phyloP scores from a whole-genome alignment of 2,329 filamentous ascomycete species.

The Nemania sp. region DNA sequence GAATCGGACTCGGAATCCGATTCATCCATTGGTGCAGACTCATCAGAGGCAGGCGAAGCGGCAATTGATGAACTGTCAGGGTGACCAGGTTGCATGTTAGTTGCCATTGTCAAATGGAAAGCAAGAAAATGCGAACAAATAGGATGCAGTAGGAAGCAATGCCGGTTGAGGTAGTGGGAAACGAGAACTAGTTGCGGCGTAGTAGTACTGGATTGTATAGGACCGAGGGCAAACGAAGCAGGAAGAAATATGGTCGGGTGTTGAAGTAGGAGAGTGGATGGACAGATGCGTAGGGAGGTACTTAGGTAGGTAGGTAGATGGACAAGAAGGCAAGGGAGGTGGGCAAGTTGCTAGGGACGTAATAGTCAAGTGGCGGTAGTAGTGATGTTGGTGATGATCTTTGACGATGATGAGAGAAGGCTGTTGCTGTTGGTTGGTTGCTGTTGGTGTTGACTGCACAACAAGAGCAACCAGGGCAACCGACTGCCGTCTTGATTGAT shows the following conservation, averaged over 20 bases:
- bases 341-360: background rate
- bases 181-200: background rate
- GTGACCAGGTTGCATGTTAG: slow-evolving; percentile 19
- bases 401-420: background rate
- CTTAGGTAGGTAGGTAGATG: background rate
- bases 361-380: background rate
- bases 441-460: too few species aligned
- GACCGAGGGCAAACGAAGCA: slow-evolving; percentile 7
- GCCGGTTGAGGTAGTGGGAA: background rate
- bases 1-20: slow-evolving; percentile 82
- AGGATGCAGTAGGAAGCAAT: background rate
- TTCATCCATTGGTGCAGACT: slow-evolving; percentile 90
- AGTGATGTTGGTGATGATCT: background rate
- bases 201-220: background rate
- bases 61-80: slow-evolving; percentile 73
- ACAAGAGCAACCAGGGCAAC: too few species aligned
- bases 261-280: background rate
- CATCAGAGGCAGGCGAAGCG: slow-evolving; percentile 78
- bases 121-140: background rate
- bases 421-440: background rate
- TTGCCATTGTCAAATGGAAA: background rate
- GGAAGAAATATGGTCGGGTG: background rate
- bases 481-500: background rate
- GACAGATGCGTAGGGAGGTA: background rate
- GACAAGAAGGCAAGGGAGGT: background rate